Evolutionary conservation across 192 early-diverging fungal genomes (phyloP).

Genomic region (Tieghemiomyces parasiticus): DNA sequence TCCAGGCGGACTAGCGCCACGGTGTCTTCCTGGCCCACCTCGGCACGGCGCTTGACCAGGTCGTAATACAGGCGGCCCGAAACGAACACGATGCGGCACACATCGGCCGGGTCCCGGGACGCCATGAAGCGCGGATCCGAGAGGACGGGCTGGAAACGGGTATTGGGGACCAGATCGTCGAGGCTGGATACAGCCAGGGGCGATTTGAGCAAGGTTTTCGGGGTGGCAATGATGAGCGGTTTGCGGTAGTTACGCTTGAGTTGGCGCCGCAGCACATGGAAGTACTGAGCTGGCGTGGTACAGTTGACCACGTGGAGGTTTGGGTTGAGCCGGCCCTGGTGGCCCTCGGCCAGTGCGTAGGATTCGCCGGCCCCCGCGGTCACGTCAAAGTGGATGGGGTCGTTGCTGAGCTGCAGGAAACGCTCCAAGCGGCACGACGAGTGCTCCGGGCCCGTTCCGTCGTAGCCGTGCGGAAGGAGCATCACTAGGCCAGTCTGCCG

Average conservation of each 20-base stretch:
- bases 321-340: slow-evolving; percentile 32
- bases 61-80: slow-evolving; percentile 92
- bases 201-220: slow-evolving; percentile 53
- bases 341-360: slow-evolving; percentile 1
- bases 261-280: slow-evolving; percentile 90
- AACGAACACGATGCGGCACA: slow-evolving; percentile 59
- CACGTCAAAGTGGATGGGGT: slow-evolving; percentile 32
- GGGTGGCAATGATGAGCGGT: slow-evolving; percentile 75
- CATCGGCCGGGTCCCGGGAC: slow-evolving; percentile 19
- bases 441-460: slow-evolving; percentile 93
- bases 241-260: slow-evolving; percentile 81
- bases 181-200: slow-evolving; percentile 54
- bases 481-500: slow-evolving; percentile 82
- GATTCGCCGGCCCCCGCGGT: background rate
- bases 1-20: slow-evolving; percentile 82
- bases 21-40: slow-evolving; percentile 20
- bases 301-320: slow-evolving; percentile 90
- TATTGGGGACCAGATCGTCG: slow-evolving; percentile 71
- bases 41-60: slow-evolving; percentile 56
- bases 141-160: slow-evolving; percentile 71
- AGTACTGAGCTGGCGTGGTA: slow-evolving; percentile 92
- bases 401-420: slow-evolving; percentile 86
- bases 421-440: slow-evolving; percentile 82
- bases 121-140: slow-evolving; percentile 37
- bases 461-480: slow-evolving; percentile 90